Evolutionary conservation across 1,139 yeast species (phyloP), one percentile per base, ranked within the genome.

Genomic region (Candida sp.): DNA sequence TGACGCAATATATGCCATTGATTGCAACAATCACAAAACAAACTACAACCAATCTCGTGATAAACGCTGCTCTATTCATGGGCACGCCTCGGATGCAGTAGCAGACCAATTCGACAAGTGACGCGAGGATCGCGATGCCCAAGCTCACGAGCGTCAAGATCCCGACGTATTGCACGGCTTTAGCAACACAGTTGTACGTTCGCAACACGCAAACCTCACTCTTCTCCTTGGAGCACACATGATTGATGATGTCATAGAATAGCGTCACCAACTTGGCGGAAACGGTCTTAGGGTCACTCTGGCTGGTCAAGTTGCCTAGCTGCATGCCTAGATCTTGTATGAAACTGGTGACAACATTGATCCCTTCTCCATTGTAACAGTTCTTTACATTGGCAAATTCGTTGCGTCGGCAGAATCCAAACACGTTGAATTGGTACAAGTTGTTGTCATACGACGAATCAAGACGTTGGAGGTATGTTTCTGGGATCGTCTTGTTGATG

Each of bases 271-370:
- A 68, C 9, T 80, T 70, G 25, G 70, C 65, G 2, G 83, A 78
- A 54, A 81, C 67, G 17, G 63, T 68, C 2, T 61, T 63, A 2
- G 79, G 66, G 54, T 77, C 69, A 30, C 65, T 62, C 2, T 72
- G 69, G 5, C 66, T 67, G 5, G 84, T 74, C 26, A 78, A 66
- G 26, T 60, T 58, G 2, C 79, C 80, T 38, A 84, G 60, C 55
- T 81, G 82, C 3, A 66, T 67, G 0, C 84, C 85, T 17, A 83
- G 68, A 63, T 83, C 87, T 50, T 75, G 68, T 11, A 82, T 68
- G 12, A 83, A 63, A 12, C 77, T 75, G 4, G 80, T 69, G 25
- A 78, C 63, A 7, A 81, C 58, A 61, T 83, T 85, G 47, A 80
- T 60, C 0, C 85, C 86, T 51, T 66, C 62, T 26, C 70, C 69